Evolutionary conservation across 441 rosid species (phyloP), one percentile per base, ranked within the genome.

Genomic region (Populus hybrid): DNA sequence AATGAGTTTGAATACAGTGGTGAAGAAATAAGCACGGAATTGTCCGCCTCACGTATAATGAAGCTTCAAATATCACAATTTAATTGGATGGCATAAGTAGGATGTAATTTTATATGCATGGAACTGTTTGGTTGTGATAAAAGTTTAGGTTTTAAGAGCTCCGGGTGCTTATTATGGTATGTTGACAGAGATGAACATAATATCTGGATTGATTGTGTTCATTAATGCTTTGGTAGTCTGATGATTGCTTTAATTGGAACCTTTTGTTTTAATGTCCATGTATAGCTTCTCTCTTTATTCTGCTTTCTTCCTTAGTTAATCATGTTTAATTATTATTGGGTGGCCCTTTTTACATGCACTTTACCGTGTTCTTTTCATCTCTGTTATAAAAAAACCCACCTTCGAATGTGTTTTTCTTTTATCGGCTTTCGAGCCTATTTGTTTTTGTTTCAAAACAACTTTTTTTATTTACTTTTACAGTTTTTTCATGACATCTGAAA

Each of bases 41-140:
- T 35, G 18, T 8, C 2, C n/a, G 36, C 40, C 3, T 9, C 69
- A 14, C 28, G 10, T 10, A 10, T 28, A 16, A 2, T 32, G 32
- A 42, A 72, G 36, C 40, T 34, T 34, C 9, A 34, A 73, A 11
- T 73, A 2, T 34, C 8, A 34, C 20, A 24, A 21, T 21, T 10
- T 73, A 23, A 10, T 23, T 42, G 65, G 8, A 61, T 59, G 28
- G 4, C 24, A 28, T 18, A 11, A 73, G 50, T n/a, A 59, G 36
- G 18, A 7, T n/a, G 23, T 59, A n/a, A 24, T 18, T 73, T 63
- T 21, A 2, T 14, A n/a, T 36, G 24, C 61, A 64, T 14, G 35
- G 30, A 50, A 74, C 59, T 74, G 50, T 54, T 73, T 73, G 76
- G 28, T 59, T 73, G 21, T 59, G 26, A 35, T 10, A 21, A 69